Conservation (phyloP, 108 stramenopile species). For the Conticribra weissflogii region DNA sequence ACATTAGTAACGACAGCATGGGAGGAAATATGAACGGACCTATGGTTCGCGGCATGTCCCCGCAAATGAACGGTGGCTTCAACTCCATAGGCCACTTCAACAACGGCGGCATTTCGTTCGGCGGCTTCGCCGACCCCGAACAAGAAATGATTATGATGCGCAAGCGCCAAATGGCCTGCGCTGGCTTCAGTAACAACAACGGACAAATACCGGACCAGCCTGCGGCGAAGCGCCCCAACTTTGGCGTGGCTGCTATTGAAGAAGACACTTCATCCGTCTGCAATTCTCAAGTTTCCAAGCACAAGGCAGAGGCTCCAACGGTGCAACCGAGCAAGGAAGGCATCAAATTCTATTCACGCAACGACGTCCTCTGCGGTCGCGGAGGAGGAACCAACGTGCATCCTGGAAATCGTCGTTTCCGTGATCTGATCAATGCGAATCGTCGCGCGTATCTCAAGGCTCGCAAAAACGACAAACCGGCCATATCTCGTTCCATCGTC, state of each 20-base stretch:
- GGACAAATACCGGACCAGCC: too few relatives aligned
- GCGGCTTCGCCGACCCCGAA: not conserved
- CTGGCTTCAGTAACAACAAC: too few relatives aligned
- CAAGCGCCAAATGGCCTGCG: not conserved
- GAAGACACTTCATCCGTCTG: not conserved
- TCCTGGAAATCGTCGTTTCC: conserved; percentile 70
- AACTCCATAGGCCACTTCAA: not conserved
- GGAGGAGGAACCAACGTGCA: conserved; percentile 82
- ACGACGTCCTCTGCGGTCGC: conserved; percentile 83
- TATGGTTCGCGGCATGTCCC: not conserved
- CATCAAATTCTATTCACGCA: conserved; percentile 49
- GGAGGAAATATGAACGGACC: too few relatives aligned
- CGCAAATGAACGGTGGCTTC: not conserved
- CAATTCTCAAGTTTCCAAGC: not conserved
- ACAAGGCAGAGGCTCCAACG: conserved; percentile 1
- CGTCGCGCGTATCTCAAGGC: conserved; percentile 49
- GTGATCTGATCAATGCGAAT: conserved; percentile 52
- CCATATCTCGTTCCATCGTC: conserved; percentile 77
- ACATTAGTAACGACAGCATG: too few relatives aligned
- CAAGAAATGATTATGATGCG: not conserved
- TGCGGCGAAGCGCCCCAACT: not conserved
- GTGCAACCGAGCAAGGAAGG: conserved; percentile 54
- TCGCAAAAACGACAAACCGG: conserved; percentile 66
- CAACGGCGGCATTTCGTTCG: not conserved
- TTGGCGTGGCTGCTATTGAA: not conserved